Base-by-base conservation (phyloP, 2,329 filamentous ascomycete genomes). In the Aspergillus sp. region DNA sequence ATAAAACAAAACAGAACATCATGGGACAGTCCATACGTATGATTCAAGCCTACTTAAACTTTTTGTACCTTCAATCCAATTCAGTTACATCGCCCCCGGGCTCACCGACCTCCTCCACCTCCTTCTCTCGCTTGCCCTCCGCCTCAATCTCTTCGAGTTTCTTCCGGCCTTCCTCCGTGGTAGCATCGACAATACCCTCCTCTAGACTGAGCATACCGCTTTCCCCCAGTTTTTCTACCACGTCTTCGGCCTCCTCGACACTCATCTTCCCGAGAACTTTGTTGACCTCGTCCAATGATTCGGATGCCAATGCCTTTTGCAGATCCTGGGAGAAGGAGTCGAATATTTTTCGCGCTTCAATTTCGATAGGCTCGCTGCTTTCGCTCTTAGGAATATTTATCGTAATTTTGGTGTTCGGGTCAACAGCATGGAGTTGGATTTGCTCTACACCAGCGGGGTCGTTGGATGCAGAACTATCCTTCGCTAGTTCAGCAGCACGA, bases 401-500 rank as follows among this genome's bases (percentile, higher is more conserved):
- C 71, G 90, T 90, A 73, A 99, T 97, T 60, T 90, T 88, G 3
- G 93, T 97, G 48, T 89, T 89, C 0, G 93, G 93, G 73, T 97
- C 92, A 11, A 99, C 93, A 13, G 95, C 93, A 72, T 99, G 95
- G 47, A 99, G 83, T 76, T 99, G 96, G 66, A 99, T 99, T 75
- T 97, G 93, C 79, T 99, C 95, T 9, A 96, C 89, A 19, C 89
- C 91, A 22, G 82, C 85, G 2, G 77, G 76, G 7, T 79, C 79
- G 45, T 75, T 73, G 19, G 80, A 80, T 5, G 78, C 81, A 45
- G 81, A 77, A 57, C 80, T 76, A 65, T 89, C 82, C 61, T 84
- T 84, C 41, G 80, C 81, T 62, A 96, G 88, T 74, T 96, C 90
- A 6, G 83, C 82, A 1, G 89, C 87, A 48, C 95, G 86, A 24